Evolutionary conservation across 140 eudicot species (phyloP), one percentile per base, ranked within the genome.

Genomic region (Anethum foeniculum): DNA sequence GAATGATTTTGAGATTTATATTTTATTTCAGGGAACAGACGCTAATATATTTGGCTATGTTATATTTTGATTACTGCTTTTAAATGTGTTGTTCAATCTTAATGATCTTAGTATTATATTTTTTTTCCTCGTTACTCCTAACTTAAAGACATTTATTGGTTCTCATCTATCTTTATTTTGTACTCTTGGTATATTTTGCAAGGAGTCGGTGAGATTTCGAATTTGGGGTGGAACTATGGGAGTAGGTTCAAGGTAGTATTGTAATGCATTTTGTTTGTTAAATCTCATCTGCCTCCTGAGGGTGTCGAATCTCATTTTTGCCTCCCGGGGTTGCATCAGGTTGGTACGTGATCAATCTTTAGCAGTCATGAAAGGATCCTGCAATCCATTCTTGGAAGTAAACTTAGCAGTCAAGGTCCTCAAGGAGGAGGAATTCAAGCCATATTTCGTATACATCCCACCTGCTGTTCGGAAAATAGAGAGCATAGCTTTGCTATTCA

Each of bases 1-100:
- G 54, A 73, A 78, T 56, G 30, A 81, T 60, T 47, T 28, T 64
- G 30, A 21, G 67, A 36, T 30, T 16, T 78, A 58, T 73, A 68
- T 73, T 75, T 79, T 58, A 65, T 80, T 77, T 79, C 80, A 76
- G 86, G 85, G 76, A 58, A 54, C 76, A 39, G 38, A 71, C 43
- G 69, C 84, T 86, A 80, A 80, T 83, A 58, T 80, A 47, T 82
- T 62, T 80, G 69, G 10, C 80, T 49, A 36, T 85, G 74, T 80
- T 38, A 39, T 85, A 25, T 25, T 25, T 80, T 74, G 80, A 30
- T 68, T 44, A 23, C 49, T 56, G 52, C 15, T 68, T 78, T 56
- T 72, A 14, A 38, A n/a, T 58, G 80, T 44, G 58, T 43, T 49
- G 36, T 34, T 62, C 48, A 21, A 41, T 81, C 15, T 28, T 28